Conservation (phyloP, 2,329 filamentous ascomycete species). For the Curvularia sp. region DNA sequence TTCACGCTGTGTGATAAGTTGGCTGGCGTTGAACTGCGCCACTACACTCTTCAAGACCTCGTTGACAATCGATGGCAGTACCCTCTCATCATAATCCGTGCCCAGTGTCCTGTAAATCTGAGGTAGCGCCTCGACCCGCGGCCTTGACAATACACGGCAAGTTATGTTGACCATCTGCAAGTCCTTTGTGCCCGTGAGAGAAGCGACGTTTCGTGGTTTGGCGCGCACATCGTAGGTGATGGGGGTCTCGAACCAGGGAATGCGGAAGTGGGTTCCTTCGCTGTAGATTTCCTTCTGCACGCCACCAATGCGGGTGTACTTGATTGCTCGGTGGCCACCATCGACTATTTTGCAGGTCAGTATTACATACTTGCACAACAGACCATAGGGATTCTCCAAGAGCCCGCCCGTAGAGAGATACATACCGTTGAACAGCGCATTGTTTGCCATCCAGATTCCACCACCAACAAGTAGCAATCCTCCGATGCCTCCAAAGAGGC, state of each 20-base stretch:
- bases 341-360: constrained; percentile 68
- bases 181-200: constrained; percentile 97
- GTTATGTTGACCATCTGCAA: constrained; percentile 99
- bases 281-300: constrained; percentile 95
- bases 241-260: constrained; percentile 97
- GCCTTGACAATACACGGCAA: constrained; percentile 95
- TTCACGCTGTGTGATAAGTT: constrained; percentile 99
- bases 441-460: constrained; percentile 64
- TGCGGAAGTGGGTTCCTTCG: constrained; percentile 95
- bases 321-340: constrained; percentile 98
- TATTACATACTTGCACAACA: background rate
- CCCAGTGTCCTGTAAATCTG: constrained; percentile 98
- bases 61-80: constrained; percentile 97
- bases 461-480: constrained; percentile 63
- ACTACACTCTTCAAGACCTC: constrained; percentile 99
- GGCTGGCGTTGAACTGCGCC: constrained; percentile 96
- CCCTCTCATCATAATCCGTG: constrained; percentile 95
- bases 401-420: background rate
- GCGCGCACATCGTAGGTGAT: constrained; percentile 98
- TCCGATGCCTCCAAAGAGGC: constrained; percentile 63
- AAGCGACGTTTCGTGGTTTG: constrained; percentile 95
- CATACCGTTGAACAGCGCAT: constrained; percentile 73
- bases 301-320: constrained; percentile 91
- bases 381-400: background rate
- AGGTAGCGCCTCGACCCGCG: constrained; percentile 84